Conservation (phyloP, 2,329 filamentous ascomycete genomes). For the Teratosphaeria pseudoeucalypti region DNA sequence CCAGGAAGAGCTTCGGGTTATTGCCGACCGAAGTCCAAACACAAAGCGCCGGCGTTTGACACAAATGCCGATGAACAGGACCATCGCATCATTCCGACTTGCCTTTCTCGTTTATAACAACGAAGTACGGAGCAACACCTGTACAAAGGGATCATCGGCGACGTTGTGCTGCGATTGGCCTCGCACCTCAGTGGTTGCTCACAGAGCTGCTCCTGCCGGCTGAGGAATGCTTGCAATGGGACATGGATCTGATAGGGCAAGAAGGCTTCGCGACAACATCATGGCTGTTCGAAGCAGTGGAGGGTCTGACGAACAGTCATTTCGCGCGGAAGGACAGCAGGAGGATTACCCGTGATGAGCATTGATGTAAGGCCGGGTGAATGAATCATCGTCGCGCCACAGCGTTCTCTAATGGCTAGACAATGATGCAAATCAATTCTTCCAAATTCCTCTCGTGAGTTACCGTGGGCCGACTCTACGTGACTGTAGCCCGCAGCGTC, state of each 20-base stretch:
- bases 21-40: neutral
- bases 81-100: neutral
- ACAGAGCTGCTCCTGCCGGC: too few species aligned
- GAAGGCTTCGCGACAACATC: neutral
- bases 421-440: neutral
- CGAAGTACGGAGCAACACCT: neutral
- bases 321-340: too few species aligned
- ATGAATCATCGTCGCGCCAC: too few species aligned
- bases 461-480: neutral
- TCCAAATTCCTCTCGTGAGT: neutral
- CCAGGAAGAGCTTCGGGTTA: neutral
- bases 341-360: too few species aligned
- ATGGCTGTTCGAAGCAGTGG: neutral
- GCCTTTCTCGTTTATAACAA: neutral
- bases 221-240: neutral
- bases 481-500: neutral
- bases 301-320: too few species aligned
- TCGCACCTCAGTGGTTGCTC: neutral
- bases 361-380: too few species aligned
- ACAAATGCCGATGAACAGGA: neutral
- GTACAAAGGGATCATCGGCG: neutral
- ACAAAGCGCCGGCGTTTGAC: neutral
- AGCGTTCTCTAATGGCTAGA: neutral
- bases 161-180: neutral
- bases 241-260: neutral